Evolutionary conservation across 192 early-diverging fungal genomes (phyloP), one percentile per base, ranked within the genome.

Genomic region (Coemansia sp.): DNA sequence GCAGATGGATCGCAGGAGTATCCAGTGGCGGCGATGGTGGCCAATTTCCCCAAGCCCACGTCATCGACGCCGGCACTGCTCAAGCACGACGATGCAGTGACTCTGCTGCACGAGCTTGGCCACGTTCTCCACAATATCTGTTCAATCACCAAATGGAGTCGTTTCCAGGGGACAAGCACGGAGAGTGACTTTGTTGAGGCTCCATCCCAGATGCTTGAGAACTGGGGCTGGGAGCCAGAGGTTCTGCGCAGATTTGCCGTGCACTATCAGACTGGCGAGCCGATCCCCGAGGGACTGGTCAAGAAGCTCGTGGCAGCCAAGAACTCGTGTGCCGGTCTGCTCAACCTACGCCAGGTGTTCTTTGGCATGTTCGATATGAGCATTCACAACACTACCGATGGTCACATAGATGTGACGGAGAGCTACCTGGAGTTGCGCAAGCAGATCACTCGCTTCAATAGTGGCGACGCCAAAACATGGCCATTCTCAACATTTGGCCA

Each of bases 171-270:
- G 51, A 91, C 91, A 19, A 78, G 76, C 47, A 82, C 89, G 41
- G 89, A 92, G 60, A 72, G 85, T 56, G 93, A 95, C 73, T 95
- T 95, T 83, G 88, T 95, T 23, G 93, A 95, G 83, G 90, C 89
- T 24, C 93, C 93, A 16, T 89, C 88, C 26, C 91, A 93, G 85
- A 93, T 95, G 93, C 83, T 93, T 24, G 93, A 93, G 75, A 94
- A 92, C 76, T 90, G 88, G 89, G 82, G 85, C 31, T 91, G 84
- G 81, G 88, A 89, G 57, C 77, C 83, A 7, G 67, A 79, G 4
- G 84, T 84, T 2, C 69, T 91, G 48, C 67, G 82, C 49, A 58
- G 69, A 24, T 75, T 88, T 51, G 83, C 88, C 34, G 76, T 84
- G 61, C 92, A 95, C 63, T 88, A 90, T 78, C 74, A 88, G 63